Evolutionary conservation across 805 yeast genomes (phyloP).

Genomic region (Danielia reshetovae): DNA sequence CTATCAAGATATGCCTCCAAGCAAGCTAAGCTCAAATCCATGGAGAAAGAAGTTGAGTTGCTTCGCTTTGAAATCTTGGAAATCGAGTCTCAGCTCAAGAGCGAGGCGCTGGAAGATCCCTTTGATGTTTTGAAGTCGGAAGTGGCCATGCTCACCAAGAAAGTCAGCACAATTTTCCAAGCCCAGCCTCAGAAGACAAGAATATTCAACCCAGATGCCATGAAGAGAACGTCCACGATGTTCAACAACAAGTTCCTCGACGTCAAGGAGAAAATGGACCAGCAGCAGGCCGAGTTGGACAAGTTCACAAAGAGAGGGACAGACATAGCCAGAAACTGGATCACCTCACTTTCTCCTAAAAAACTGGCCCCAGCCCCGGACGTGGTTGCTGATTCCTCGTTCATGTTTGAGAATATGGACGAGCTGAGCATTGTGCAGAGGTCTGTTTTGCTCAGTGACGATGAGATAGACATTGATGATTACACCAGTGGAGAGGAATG

Average conservation of each 20-base stretch:
- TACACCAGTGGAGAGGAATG: slow-evolving; percentile 18
- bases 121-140: too few species aligned
- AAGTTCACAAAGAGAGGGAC: slow-evolving; percentile 23
- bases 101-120: too few species aligned
- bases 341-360: slow-evolving; percentile 24
- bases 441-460: slow-evolving; percentile 14
- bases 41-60: slow-evolving; percentile 37
- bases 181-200: slow-evolving; percentile 1
- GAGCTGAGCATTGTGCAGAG: slow-evolving; percentile 7
- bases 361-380: slow-evolving; percentile 8
- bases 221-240: slow-evolving; percentile 20
- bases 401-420: slow-evolving; percentile 23
- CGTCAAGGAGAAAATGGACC: slow-evolving; percentile 15
- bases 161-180: slow-evolving; percentile 13
- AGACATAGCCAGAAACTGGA: slow-evolving; percentile 22
- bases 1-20: slow-evolving; percentile 41
- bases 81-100: slow-evolving; percentile 19
- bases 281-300: slow-evolving; percentile 21
- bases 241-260: slow-evolving; percentile 16
- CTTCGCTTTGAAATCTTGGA: slow-evolving; percentile 34
- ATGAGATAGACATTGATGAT: slow-evolving; percentile 21
- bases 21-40: slow-evolving; percentile 49
- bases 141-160: slow-evolving; percentile 4
- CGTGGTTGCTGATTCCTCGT: slow-evolving; percentile 24
- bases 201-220: slow-evolving; percentile 8